phyloP scores from a whole-genome alignment of 2,329 filamentous ascomycete species.

The Colletotrichum sp. region DNA sequence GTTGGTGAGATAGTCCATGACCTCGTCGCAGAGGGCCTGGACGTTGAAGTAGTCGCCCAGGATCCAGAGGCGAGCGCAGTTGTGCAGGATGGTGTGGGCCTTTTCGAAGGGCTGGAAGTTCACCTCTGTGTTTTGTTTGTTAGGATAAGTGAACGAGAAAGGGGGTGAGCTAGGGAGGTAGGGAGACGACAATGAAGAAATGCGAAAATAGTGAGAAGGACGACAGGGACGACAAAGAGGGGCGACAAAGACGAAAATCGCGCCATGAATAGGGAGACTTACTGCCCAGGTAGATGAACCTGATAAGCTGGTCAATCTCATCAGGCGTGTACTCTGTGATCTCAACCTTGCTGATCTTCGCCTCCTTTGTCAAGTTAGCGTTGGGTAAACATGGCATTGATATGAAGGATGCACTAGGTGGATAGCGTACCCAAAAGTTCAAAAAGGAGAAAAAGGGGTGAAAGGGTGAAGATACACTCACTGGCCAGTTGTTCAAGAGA shows the following conservation, averaged over 20 bases:
- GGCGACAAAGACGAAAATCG: background rate
- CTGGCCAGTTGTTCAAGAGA: background rate
- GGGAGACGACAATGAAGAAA: background rate
- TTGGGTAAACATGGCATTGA: fast-evolving
- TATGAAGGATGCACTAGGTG: background rate
- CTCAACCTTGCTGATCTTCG: background rate
- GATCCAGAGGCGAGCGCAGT: background rate
- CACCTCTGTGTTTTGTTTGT: background rate
- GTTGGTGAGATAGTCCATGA: background rate
- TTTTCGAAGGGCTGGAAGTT: background rate
- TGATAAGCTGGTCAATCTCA: background rate
- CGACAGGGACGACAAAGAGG: background rate
- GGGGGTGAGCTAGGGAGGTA: background rate
- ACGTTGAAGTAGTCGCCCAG: background rate
- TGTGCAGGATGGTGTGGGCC: background rate
- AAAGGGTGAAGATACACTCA: background rate
- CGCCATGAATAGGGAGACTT: background rate
- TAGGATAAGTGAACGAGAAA: background rate
- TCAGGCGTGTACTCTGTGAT: background rate
- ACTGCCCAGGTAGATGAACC: background rate
- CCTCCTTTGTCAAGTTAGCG: background rate
- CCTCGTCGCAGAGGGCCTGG: background rate
- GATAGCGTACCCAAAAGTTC: background rate
- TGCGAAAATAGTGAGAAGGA: background rate
- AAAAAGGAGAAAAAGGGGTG: background rate